phyloP scores from a whole-genome alignment of 495 filamentous ascomycete species.

The Hypoxylon intermedium region DNA sequence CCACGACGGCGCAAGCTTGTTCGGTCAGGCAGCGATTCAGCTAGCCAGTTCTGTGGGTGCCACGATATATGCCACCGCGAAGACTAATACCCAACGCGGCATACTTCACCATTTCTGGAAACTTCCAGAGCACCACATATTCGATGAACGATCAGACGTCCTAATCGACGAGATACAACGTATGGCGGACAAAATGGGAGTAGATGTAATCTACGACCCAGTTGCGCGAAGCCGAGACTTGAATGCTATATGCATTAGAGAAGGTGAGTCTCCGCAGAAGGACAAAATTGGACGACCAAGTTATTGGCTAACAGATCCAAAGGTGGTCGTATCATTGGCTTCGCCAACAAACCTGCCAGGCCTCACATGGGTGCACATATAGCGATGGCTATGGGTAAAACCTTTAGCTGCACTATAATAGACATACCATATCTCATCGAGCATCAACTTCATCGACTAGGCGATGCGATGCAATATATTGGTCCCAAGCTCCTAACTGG shows the following conservation, averaged over 20 bases:
- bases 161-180: constrained; percentile 48
- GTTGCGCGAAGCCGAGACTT: constrained; percentile 13
- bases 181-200: constrained; percentile 54
- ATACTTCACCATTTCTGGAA: constrained; percentile 46
- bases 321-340: constrained; percentile 30
- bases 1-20: constrained; percentile 53
- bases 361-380: neutral
- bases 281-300: neutral
- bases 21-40: constrained; percentile 59
- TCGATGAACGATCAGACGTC: constrained; percentile 39
- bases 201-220: constrained; percentile 65
- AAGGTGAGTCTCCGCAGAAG: constrained; percentile 11
- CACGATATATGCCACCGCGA: constrained; percentile 56
- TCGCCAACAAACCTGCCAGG: constrained; percentile 22
- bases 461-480: constrained; percentile 12
- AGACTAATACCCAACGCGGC: constrained; percentile 44
- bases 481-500: constrained; percentile 1
- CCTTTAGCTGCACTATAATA: constrained; percentile 21
- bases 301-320: constrained; percentile 5
- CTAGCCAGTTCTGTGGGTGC: constrained; percentile 52
- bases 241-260: constrained; percentile 24
- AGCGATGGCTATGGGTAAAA: constrained; percentile 3
- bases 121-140: constrained; percentile 54
- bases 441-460: constrained; percentile 10
- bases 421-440: constrained; percentile 13